phyloP scores from a whole-genome alignment of 2,329 filamentous ascomycete species.

The Lizonia empirigonia region DNA sequence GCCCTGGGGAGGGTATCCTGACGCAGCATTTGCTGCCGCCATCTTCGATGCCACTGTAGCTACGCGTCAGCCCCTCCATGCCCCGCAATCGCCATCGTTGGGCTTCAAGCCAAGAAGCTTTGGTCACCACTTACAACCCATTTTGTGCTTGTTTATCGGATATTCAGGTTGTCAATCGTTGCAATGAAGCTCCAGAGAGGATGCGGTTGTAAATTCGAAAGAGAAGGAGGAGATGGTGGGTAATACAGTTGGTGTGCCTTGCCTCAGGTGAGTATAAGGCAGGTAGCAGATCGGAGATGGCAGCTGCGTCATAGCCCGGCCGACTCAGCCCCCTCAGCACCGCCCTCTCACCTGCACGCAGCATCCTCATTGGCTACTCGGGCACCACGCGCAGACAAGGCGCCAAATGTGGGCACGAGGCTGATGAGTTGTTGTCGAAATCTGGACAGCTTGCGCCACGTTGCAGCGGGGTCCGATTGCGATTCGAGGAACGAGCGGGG shows the following conservation, averaged over 20 bases:
- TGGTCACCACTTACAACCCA: conserved; percentile 13
- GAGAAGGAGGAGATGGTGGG: conserved; percentile 5
- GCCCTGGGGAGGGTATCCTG: conserved; percentile 45
- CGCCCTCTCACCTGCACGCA: conserved; percentile 4
- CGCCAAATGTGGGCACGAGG: conserved; percentile 8
- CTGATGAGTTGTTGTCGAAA: conserved; percentile 11
- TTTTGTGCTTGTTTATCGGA: conserved; percentile 6
- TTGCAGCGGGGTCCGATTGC: conserved; percentile 1
- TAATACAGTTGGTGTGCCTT: conserved; percentile 14
- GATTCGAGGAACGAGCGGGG: conserved; percentile 14
- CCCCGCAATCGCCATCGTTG: conserved; percentile 19
- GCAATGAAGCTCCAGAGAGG: neutral
- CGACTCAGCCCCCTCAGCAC: conserved; percentile 13
- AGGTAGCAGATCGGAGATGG: conserved; percentile 10
- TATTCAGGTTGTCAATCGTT: neutral
- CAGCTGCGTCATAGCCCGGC: conserved; percentile 14
- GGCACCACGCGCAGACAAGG: neutral
- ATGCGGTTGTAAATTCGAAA: neutral
- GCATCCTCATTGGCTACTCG: neutral
- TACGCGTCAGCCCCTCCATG: conserved; percentile 35
- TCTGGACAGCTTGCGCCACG: conserved; percentile 15
- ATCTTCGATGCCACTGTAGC: conserved; percentile 55
- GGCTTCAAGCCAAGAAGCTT: conserved; percentile 18
- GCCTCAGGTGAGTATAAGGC: conserved; percentile 15
- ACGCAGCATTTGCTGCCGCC: conserved; percentile 49